Percentiles rank a stretch among this genome's conserved stretches.
Evolutionary conservation across 1,284 basidiomycete species (phyloP).

Genomic region (Peniophora sp.): DNA sequence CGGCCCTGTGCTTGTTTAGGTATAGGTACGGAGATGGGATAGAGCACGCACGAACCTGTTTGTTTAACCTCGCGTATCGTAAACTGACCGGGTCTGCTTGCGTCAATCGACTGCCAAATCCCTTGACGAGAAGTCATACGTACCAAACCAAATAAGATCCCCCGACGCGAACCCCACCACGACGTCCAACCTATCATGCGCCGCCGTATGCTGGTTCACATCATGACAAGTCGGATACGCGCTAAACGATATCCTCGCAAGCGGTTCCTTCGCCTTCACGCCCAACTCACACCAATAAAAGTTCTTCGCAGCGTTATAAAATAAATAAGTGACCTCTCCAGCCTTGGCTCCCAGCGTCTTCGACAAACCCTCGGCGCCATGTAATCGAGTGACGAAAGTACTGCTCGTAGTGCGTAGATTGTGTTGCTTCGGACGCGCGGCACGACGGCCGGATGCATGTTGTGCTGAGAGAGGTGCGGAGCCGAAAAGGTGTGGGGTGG

Average conservation of each 20-base stretch:
- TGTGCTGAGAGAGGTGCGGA: conserved; percentile 23
- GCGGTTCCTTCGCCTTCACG: conserved; percentile 78
- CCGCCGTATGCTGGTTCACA: conserved; percentile 74
- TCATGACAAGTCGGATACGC: conserved; percentile 86
- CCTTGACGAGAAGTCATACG: conserved; percentile 13
- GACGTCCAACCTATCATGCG: conserved; percentile 76
- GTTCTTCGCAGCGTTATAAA: conserved; percentile 77
- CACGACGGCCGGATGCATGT: conserved; percentile 52
- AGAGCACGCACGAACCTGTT: conserved; percentile 49
- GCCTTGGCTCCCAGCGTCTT: conserved; percentile 70
- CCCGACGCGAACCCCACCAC: conserved; percentile 91
- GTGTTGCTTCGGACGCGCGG: conserved; percentile 67
- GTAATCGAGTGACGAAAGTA: conserved; percentile 82
- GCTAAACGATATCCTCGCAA: conserved; percentile 81
- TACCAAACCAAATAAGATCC: conserved; percentile 89
- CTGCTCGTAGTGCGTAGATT: conserved; percentile 84
- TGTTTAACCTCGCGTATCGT: conserved; percentile 88
- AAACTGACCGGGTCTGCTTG: conserved; percentile 72
- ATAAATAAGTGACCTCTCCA: conserved; percentile 77
- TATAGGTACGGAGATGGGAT: conserved; percentile 2
- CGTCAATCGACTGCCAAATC: conserved; percentile 4
- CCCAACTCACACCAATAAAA: conserved; percentile 81
- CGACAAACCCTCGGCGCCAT: conserved; percentile 70
- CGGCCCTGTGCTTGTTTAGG: conserved; percentile 46
- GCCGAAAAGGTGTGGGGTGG: conserved; percentile 36